Evolutionary conservation across 2,329 filamentous ascomycete species (phyloP), one percentile per base, ranked within the genome.

Genomic region (Calonectria honghensis): DNA sequence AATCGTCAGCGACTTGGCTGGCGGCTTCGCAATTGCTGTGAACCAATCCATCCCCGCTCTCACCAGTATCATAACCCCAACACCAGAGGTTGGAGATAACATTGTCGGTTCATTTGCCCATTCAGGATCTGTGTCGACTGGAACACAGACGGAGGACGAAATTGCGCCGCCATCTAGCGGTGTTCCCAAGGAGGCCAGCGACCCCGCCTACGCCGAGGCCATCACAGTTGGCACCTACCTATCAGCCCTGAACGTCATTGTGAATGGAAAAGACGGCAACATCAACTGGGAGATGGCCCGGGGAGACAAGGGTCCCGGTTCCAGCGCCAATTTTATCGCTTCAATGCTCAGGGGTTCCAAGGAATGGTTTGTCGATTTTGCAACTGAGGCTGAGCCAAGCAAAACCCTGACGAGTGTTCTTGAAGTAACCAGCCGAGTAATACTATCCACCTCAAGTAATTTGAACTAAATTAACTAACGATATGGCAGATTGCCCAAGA

Each of bases 191-290:
- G 51, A 54, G 31, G 51, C 29, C 51, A 54, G 27, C 14, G 51
- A 54, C 29, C 51, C 51, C 13, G 51, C 51, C 51, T 54, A 54
- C 18, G 29, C 51, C 29, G 51, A 54, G 51, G 51, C 51, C 31
- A 32, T 54, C 29, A 54, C 27, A 11, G 29, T 54, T 9, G 9
- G 18, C 29, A 54, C 51, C 20, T 54, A 54, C 29, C 32, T 54
- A 29, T 54, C 51, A 3, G 51, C 51, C 31, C 32, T 54, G 29
- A 54, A 54, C 16, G 51, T 31, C 20, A 54, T 54, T 32, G 27
- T 54, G 29, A 54, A 54, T 32, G 51, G 51, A 6, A 54, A 54
- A 9, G 51, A 54, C 29, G 29, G 51, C 32, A 54, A n/a, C 16
- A 54, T 54, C 5, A 31, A 54, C 10, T 54, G 51, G 51, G 29